phyloP scores from a whole-genome alignment of 2,329 filamentous ascomycete species.

The Trichoderma asperellum region DNA sequence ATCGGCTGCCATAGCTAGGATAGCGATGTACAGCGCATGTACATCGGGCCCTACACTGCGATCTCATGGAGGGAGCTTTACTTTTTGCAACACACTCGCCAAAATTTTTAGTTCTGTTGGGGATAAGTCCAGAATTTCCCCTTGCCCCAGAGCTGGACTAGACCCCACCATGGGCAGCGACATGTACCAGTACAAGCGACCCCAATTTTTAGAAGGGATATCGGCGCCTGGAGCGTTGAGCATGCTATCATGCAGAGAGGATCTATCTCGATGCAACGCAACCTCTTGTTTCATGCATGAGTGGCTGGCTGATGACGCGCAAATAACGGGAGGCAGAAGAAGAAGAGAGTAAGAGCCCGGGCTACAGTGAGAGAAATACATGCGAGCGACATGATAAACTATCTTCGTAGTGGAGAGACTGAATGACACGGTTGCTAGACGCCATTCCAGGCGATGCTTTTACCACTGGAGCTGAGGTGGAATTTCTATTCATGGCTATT shows the following conservation, averaged over 20 bases:
- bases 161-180: slow-evolving; percentile 17
- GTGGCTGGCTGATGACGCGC: not conserved
- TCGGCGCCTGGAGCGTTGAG: slow-evolving; percentile 15
- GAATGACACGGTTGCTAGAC: not conserved
- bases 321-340: not conserved
- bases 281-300: not conserved
- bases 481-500: not conserved
- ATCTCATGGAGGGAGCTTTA: slow-evolving; percentile 27
- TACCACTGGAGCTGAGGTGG: not conserved
- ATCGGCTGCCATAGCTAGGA: slow-evolving; percentile 4
- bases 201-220: slow-evolving; percentile 3
- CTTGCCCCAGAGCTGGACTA: slow-evolving; percentile 24
- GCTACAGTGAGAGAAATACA: not conserved
- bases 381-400: not conserved
- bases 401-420: not conserved
- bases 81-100: slow-evolving; percentile 30
- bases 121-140: slow-evolving; percentile 38
- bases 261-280: not conserved
- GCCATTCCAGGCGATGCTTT: slow-evolving; percentile 1
- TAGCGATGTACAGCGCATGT: slow-evolving; percentile 17
- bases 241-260: slow-evolving; percentile 4
- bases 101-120: slow-evolving; percentile 49
- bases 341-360: not conserved
- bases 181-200: slow-evolving; percentile 24
- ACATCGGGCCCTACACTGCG: slow-evolving; percentile 15